Evolutionary conservation across 2,329 filamentous ascomycete genomes (phyloP), one percentile per base, ranked within the genome.

Genomic region (Teratosphaeria pseudoeucalypti): DNA sequence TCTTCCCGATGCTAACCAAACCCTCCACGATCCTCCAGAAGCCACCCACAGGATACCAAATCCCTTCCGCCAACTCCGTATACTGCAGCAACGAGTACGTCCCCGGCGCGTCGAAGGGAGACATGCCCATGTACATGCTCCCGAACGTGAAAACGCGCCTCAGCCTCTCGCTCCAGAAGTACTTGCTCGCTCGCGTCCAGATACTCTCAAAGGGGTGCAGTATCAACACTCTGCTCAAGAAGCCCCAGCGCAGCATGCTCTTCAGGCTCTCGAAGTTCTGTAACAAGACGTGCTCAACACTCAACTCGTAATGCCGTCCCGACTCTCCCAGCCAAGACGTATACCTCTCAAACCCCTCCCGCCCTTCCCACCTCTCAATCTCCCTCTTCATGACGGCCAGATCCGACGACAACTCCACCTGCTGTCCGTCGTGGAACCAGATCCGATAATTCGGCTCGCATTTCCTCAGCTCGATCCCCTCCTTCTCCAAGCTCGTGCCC

Each of bases 111-210:
- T 89, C 85, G 68, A 87, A 90, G 0, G 88, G 88, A 58, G 80
- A 85, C 87, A 90, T 90, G 0, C 88, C 88, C 84, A 90, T 87
- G 68, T 91, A 90, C 87, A 90, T 91, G 66, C 85, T 89, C 26
- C 83, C 86, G 72, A 90, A 90, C 0, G 87, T 90, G 64, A 90
- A 90, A 0, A 87, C 86, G 29, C 86, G 75, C 61, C 87, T 77
- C 66, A 90, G 68, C 60, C 86, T 77, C 68, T 90, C 87, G 0
- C 85, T 86, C 77, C 78, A 81, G 71, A 90, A 90, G 67, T 90
- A 90, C 62, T 79, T 80, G 29, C 81, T 77, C 2, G 86, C 84
- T 32, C 88, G 75, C 6, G 77, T 77, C 76, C 85, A 90, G 16
- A 89, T 87, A 65, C 81, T 86, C 70, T 89, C 84, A 62, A 90